phyloP scores from a whole-genome alignment of 1,139 yeast species.

The Lodderomyces parapsilosis region DNA sequence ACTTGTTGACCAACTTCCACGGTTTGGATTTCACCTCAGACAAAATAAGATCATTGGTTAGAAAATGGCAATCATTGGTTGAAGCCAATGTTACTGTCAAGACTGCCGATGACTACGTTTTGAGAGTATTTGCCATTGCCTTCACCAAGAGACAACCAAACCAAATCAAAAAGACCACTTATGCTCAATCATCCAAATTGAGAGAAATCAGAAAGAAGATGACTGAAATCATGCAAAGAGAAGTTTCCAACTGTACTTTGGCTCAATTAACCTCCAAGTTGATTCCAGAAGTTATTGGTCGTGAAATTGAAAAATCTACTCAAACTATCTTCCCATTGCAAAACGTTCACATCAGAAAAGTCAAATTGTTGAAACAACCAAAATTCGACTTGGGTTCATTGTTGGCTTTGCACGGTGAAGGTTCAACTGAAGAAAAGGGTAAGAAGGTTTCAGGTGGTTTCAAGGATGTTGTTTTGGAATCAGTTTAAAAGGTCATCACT shows the following conservation, averaged over 20 bases:
- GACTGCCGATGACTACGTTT: constrained; percentile 50
- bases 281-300: constrained; percentile 54
- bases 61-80: constrained; percentile 55
- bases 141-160: constrained; percentile 54
- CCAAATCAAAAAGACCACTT: constrained; percentile 51
- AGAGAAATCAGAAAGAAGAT: constrained; percentile 53
- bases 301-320: constrained; percentile 54
- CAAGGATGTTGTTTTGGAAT: constrained; percentile 53
- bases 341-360: constrained; percentile 54
- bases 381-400: constrained; percentile 54
- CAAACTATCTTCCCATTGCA: constrained; percentile 53
- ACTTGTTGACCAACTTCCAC: constrained; percentile 55
- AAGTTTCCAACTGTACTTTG: constrained; percentile 49
- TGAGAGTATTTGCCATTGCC: constrained; percentile 52
- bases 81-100: constrained; percentile 53
- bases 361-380: constrained; percentile 52
- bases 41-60: constrained; percentile 51
- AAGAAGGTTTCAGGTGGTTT: constrained; percentile 50
- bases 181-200: constrained; percentile 51
- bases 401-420: constrained; percentile 53
- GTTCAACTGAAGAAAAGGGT: constrained; percentile 50
- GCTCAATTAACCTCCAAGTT: constrained; percentile 52
- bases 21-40: constrained; percentile 52
- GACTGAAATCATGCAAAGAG: constrained; percentile 54
- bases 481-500: constrained; percentile 42